Evolutionary conservation across 176 grass and related monocot species (phyloP).

Genomic region (Tuctoria greenei): DNA sequence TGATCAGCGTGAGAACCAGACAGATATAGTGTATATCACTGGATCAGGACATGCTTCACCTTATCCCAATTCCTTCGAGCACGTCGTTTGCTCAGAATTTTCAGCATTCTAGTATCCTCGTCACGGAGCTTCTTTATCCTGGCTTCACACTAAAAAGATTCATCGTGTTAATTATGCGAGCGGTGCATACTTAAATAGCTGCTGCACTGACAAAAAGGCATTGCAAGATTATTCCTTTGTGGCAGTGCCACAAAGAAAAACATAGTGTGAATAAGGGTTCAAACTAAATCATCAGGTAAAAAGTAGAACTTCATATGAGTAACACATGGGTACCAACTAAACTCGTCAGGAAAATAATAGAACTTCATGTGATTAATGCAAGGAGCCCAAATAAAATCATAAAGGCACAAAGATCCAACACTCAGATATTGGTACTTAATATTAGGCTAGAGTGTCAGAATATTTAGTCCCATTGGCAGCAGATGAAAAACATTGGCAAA

Average conservation of each 20-base stretch:
- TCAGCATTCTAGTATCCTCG: conserved; percentile 73
- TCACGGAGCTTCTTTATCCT: conserved; percentile 68
- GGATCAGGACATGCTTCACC: conserved; percentile 50
- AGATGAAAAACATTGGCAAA: background rate
- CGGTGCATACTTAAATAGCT: conserved; percentile 2
- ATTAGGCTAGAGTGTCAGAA: background rate
- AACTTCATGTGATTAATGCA: background rate
- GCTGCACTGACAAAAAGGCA: background rate
- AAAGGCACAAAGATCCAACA: conserved; percentile 12
- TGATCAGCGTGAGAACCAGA: conserved; percentile 2
- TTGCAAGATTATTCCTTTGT: background rate
- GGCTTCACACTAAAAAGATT: conserved; percentile 62
- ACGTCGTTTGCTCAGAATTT: conserved; percentile 56
- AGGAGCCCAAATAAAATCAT: background rate
- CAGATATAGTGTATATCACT: conserved; percentile 14
- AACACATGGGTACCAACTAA: background rate
- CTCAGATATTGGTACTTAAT: background rate
- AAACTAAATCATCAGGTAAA: background rate
- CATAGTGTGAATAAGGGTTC: background rate
- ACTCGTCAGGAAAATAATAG: background rate
- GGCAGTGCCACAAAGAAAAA: background rate
- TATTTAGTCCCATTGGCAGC: background rate
- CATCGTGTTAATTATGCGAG: background rate
- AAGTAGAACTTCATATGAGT: background rate
- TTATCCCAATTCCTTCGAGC: conserved; percentile 88